These are phyloP conservation scores for Calocybe gangraenosa DNA, from an alignment of 768 basidiomycete genomes.

Conservation along the genomic window DNA sequence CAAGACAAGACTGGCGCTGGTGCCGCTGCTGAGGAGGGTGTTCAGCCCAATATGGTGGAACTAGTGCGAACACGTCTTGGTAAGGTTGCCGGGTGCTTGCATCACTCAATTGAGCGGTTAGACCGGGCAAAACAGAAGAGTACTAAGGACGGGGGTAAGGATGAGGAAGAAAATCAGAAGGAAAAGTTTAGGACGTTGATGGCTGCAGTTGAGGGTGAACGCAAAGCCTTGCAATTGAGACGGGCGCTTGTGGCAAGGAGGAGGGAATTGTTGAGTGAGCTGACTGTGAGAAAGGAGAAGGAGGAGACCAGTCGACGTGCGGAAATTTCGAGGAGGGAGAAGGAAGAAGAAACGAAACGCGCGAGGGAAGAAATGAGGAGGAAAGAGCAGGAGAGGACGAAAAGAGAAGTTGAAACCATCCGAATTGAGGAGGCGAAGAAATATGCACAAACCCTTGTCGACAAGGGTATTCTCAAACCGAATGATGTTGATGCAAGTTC, in stretches of 20 bases:
- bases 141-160: slow-evolving; percentile 17
- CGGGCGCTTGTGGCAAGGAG: slow-evolving; percentile 83
- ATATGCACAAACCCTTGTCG: slow-evolving; percentile 78
- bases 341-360: slow-evolving; percentile 62
- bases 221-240: slow-evolving; percentile 70
- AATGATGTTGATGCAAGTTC: slow-evolving; percentile 62
- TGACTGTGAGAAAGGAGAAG: slow-evolving; percentile 81
- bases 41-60: slow-evolving; percentile 71
- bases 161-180: slow-evolving; percentile 48
- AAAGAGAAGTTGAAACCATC: slow-evolving; percentile 76
- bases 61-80: slow-evolving; percentile 77
- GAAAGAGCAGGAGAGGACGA: slow-evolving; percentile 60
- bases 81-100: slow-evolving; percentile 67
- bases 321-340: slow-evolving; percentile 59
- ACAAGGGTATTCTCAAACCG: slow-evolving; percentile 64
- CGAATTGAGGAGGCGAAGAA: slow-evolving; percentile 82
- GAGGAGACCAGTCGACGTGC: slow-evolving; percentile 81
- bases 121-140: slow-evolving; percentile 40
- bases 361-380: slow-evolving; percentile 60
- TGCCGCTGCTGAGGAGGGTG: slow-evolving; percentile 33
- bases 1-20: slow-evolving; percentile 21
- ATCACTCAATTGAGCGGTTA: slow-evolving; percentile 61
- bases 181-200: slow-evolving; percentile 57
- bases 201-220: slow-evolving; percentile 65
- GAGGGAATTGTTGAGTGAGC: slow-evolving; percentile 79